These are phyloP conservation scores for Chaetomiaceae sp. DNA, from an alignment of 2,329 filamentous ascomycete species.

Conservation along the genomic window DNA sequence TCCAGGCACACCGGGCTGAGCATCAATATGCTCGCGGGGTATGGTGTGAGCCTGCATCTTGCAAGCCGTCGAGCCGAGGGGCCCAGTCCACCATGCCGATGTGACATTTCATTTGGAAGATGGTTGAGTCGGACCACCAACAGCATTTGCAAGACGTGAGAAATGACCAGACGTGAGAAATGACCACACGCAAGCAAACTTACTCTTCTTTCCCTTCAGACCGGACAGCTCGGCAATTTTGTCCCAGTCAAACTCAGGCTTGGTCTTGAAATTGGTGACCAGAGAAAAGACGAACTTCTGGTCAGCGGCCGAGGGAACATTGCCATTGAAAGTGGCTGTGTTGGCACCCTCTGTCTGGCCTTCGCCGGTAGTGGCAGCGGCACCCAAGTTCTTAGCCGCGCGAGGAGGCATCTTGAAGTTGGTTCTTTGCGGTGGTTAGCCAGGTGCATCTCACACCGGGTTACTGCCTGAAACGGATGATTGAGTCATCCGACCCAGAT, in stretches of 20 bases:
- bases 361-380: not conserved
- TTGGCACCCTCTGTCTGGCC: not conserved
- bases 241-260: conserved; percentile 21
- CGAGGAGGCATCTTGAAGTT: not conserved
- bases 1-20: too few species aligned
- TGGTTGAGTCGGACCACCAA: too few species aligned
- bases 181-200: not conserved
- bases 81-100: too few species aligned
- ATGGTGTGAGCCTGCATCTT: too few species aligned
- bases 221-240: conserved; percentile 3
- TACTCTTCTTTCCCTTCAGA: conserved; percentile 5
- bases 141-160: too few species aligned
- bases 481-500: too few species aligned
- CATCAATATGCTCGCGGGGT: too few species aligned
- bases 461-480: not conserved
- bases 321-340: conserved; percentile 7
- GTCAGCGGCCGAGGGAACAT: conserved; percentile 4
- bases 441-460: not conserved
- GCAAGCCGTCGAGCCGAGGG: too few species aligned
- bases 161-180: not conserved
- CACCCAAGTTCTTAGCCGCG: not conserved
- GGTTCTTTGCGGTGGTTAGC: not conserved
- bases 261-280: conserved; percentile 13
- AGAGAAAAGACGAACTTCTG: conserved; percentile 14
- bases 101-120: too few species aligned